phyloP scores from a whole-genome alignment of 306 rosid species.

The Psophocarpus tetragonolobus region DNA sequence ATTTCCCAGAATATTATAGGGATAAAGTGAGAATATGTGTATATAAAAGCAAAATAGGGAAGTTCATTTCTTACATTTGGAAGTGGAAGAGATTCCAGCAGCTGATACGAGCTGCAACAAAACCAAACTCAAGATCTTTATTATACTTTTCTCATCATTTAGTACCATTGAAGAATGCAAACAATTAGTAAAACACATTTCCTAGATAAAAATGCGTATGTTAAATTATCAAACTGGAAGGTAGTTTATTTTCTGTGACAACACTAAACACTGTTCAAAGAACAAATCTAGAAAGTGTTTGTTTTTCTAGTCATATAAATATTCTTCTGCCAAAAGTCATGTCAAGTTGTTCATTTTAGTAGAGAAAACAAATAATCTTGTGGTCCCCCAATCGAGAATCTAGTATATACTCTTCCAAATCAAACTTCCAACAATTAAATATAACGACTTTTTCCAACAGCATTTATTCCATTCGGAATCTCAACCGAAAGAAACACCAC shows the following conservation, averaged over 20 bases:
- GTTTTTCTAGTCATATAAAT: conserved; percentile 27
- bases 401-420: conserved; percentile 51
- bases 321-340: conserved; percentile 41
- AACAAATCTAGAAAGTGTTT: conserved; percentile 14
- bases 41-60: conserved; percentile 24
- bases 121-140: conserved; percentile 35
- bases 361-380: conserved; percentile 41
- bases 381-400: conserved; percentile 45
- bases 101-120: conserved; percentile 87
- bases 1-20: conserved; percentile 6
- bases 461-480: conserved; percentile 60
- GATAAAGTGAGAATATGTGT: conserved; percentile 15
- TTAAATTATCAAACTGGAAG: conserved; percentile 26
- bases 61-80: conserved; percentile 69
- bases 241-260: conserved; percentile 16
- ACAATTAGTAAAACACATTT: conserved; percentile 18
- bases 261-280: conserved; percentile 9
- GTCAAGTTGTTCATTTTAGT: conserved; percentile 35
- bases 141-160: not conserved
- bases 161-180: not conserved
- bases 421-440: conserved; percentile 32
- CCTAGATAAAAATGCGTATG: not conserved
- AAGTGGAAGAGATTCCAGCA: conserved; percentile 85
- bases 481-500: conserved; percentile 40
- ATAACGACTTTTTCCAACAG: conserved; percentile 40